Conservation (phyloP, 495 filamentous ascomycete species). For the Lepraria neglecta region DNA sequence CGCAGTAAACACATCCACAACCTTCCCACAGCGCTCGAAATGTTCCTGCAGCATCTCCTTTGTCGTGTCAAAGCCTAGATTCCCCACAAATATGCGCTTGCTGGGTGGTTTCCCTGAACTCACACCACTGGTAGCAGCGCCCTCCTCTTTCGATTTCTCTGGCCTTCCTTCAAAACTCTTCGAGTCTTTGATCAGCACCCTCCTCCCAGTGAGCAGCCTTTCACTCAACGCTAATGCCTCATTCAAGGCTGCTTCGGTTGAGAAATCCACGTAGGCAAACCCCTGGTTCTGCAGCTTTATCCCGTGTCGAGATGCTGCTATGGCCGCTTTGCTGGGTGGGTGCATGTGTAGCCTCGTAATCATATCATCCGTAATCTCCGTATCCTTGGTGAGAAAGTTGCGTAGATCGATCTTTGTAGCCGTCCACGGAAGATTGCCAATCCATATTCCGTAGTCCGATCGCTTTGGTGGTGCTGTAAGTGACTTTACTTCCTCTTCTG, state of each 20-base stretch:
- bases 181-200: slow-evolving; percentile 84
- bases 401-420: slow-evolving; percentile 64
- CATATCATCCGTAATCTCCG: slow-evolving; percentile 55
- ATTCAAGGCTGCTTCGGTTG: slow-evolving; percentile 55
- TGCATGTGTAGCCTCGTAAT: slow-evolving; percentile 87
- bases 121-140: slow-evolving; percentile 25
- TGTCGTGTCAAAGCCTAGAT: slow-evolving; percentile 78
- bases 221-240: slow-evolving; percentile 75
- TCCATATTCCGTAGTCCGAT: slow-evolving; percentile 82
- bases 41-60: slow-evolving; percentile 72
- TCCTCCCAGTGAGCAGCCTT: slow-evolving; percentile 63
- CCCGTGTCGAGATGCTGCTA: slow-evolving; percentile 33
- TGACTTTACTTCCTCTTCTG: slow-evolving; percentile 33
- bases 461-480: slow-evolving; percentile 44
- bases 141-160: slow-evolving; percentile 44
- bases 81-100: slow-evolving; percentile 84
- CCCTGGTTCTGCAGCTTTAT: slow-evolving; percentile 66
- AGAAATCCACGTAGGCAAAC: slow-evolving; percentile 94
- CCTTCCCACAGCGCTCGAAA: slow-evolving; percentile 73
- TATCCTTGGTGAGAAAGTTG: slow-evolving; percentile 65
- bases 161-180: slow-evolving; percentile 79
- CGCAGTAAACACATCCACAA: slow-evolving; percentile 74
- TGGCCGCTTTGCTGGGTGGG: slow-evolving; percentile 26
- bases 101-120: slow-evolving; percentile 54
- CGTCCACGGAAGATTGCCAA: slow-evolving; percentile 87